Evolutionary conservation across 2,329 filamentous ascomycete genomes (phyloP), one percentile per base, ranked within the genome.

Genomic region (Calonectria pseudoturangicola): DNA sequence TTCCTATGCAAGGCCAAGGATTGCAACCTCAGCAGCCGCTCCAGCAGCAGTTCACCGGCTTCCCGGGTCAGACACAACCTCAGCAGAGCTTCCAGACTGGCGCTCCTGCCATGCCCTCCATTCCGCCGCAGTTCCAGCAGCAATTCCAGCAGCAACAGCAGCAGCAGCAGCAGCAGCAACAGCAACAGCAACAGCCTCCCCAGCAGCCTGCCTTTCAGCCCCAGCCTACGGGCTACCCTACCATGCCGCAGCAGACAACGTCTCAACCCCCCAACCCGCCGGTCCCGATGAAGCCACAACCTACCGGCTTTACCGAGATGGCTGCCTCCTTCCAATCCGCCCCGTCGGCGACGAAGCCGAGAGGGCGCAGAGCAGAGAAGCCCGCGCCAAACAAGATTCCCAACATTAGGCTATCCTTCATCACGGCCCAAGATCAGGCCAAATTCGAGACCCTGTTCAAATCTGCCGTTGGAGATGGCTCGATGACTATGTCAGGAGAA

Each of bases 391-490:
- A 90, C 78, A 97, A 94, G 86, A 98, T 99, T 70, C 97, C 97
- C 33, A 98, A 94, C 82, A 97, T 98, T 76, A 91, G 97, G 63
- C 87, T 99, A 73, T 98, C 96, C 3, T 99, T 99, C 84, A 98
- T 99, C 81, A 98, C 96, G 3, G 96, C 95, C 30, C 92, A 93
- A 80, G 97, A 99, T 82, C 97, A 99, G 85, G 91, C 95, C 81
- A 98, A 98, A 86, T 99, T 99, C 80, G 97, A 99, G 87, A 97
- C 97, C 70, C 87, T 99, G 50, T 99, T 99, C 88, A 98, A 97
- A 86, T 98, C 96, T 68, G 96, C 97, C 16, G 95, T 96, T 43
- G 95, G 95, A 41, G 93, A 95, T 77, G 91, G 90, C 72, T 93
- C 96, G 80, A 94, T 93, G 78, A 96, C 96, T 67, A 92, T 99